A percentile compares a stretch with the other conserved stretches of the same genome.
These are phyloP conservation scores for Auriscalpium vulgare DNA, from an alignment of 768 basidiomycete genomes.

Conservation along the genomic window DNA sequence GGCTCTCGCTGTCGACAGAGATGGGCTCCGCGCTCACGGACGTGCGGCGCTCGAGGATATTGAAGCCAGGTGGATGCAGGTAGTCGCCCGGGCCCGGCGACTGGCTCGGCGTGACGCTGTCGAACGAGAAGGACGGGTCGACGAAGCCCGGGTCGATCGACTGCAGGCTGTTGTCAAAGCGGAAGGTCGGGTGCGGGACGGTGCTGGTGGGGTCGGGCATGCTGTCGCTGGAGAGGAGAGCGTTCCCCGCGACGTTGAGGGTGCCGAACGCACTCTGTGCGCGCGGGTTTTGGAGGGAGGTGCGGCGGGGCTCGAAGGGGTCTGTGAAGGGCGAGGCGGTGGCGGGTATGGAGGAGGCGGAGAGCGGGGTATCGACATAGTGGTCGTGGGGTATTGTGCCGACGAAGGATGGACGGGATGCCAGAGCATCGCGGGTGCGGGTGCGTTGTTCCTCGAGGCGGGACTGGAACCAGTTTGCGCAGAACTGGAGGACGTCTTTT, in stretches of 20 bases:
- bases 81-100: constrained; percentile 48
- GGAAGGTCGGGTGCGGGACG: constrained; percentile 38
- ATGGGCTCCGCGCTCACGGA: constrained; percentile 97
- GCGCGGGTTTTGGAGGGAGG: constrained; percentile 46
- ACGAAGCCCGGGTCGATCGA: constrained; percentile 47
- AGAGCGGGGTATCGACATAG: constrained; percentile 44
- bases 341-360: constrained; percentile 27
- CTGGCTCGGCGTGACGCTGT: constrained; percentile 20
- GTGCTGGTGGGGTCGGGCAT: constrained; percentile 17
- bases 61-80: constrained; percentile 65
- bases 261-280: constrained; percentile 70
- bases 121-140: constrained; percentile 33
- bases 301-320: constrained; percentile 36
- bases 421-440: constrained; percentile 58
- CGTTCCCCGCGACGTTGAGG: constrained; percentile 76
- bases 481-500: constrained; percentile 85
- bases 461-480: constrained; percentile 90
- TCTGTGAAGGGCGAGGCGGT: constrained; percentile 53
- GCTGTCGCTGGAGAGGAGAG: constrained; percentile 48
- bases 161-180: constrained; percentile 47
- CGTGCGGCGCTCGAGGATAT: constrained; percentile 81
- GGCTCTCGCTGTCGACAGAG: constrained; percentile 59
- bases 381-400: constrained; percentile 50
- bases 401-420: constrained; percentile 42
- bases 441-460: constrained; percentile 80